Evolutionary conservation across 768 basidiomycete species (phyloP), one percentile per base, ranked within the genome.

Genomic region (Tulasnella sp.): DNA sequence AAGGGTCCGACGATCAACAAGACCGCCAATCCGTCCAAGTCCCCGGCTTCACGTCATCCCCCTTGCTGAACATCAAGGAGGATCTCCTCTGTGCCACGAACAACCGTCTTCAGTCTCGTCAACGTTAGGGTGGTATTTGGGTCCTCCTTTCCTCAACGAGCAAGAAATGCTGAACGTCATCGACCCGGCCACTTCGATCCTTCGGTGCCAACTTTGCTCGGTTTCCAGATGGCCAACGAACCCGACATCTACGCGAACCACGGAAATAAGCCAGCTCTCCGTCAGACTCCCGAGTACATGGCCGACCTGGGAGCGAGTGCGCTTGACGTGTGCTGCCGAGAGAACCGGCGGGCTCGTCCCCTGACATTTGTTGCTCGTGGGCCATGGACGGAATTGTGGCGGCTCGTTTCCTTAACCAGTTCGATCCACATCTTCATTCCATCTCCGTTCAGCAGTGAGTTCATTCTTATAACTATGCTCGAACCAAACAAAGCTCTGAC

Each of bases 1-100:
- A 88, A 90, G 74, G 87, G 87, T n/a, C 82, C 85, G 11, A 88
- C 89, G 34, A 85, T 93, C 37, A 86, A 89, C 73, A 94, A 93
- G 84, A 84, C 85, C 80, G 83, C 41, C 76, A 80, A 28, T 77
- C 77, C 24, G 76, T 69, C 22, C 48, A 46, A 16, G n/a, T 72
- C 34, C 83, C 88, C 76, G 88, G 88, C 81, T 84, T 88, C 76
- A 87, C 87, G 75, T 87, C 87, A 22, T 88, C 88, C 83, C 84
- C 86, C 69, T 83, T 88, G 48, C 86, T 86, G 81, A 86, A 86
- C 42, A 82, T 88, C 34, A 86, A 86, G 22, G 83, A 84, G 5
- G 86, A 86, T 40, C 82, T 88, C 31, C 87, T 89, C 84, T 85
- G 86, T 77, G 83, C 84, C 31, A 86, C 87, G 86, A 73, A 83